A percentile compares a stretch with the other conserved stretches of the same genome.
phyloP scores from a whole-genome alignment of 345 rosid genomes.

The Heritiera littoralis region DNA sequence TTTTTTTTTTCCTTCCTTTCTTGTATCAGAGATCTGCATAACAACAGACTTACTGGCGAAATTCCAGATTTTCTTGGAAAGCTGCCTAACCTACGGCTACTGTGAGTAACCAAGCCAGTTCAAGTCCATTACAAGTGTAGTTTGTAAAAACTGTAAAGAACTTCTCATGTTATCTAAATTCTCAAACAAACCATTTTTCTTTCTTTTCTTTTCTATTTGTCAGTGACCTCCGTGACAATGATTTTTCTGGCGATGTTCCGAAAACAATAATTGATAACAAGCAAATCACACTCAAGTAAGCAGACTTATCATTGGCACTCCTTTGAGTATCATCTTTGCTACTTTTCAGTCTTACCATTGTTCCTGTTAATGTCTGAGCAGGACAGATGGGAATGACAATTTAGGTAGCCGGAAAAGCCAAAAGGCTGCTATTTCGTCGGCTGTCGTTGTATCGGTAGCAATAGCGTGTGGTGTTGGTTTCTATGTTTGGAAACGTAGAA shows the following conservation, averaged over 20 bases:
- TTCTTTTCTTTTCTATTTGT: not conserved
- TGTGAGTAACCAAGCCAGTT: not conserved
- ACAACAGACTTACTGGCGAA: not conserved
- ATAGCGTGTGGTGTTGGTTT: too few species aligned
- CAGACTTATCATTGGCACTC: not conserved
- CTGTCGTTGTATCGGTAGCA: not conserved
- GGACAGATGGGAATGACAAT: not conserved
- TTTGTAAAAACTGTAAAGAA: not conserved
- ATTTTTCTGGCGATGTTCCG: conserved; percentile 7
- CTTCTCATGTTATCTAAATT: not conserved
- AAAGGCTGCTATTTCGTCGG: not conserved
- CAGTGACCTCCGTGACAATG: not conserved
- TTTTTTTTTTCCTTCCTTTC: not conserved
- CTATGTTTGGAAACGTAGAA: not conserved
- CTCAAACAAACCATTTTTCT: not conserved
- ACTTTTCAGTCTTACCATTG: not conserved
- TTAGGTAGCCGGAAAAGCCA: not conserved
- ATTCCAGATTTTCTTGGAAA: conserved; percentile 8
- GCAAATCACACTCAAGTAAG: not conserved
- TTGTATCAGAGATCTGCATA: conserved; percentile 2
- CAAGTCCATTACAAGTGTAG: not conserved
- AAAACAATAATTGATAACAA: not conserved
- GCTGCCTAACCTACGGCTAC: conserved; percentile 5
- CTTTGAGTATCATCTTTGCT: not conserved
- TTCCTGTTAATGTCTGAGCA: not conserved